phyloP scores from a whole-genome alignment of 2,329 filamentous ascomycete species.

The Blumeria graminis region DNA sequence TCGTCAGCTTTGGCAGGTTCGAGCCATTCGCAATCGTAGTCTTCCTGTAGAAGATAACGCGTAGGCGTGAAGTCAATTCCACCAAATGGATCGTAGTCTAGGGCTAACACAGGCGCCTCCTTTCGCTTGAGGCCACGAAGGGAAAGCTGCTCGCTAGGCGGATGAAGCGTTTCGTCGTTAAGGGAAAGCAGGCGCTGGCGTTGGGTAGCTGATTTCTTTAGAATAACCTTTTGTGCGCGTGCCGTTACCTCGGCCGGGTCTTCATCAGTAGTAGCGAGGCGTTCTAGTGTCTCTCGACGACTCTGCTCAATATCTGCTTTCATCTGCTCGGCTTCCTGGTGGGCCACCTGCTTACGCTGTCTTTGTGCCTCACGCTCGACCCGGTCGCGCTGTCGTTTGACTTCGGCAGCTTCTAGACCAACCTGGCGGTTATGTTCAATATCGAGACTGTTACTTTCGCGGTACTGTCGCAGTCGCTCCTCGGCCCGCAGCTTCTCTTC shows the following conservation, averaged over 20 bases:
- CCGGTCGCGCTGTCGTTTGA: constrained; percentile 27
- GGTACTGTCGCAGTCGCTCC: constrained; percentile 37
- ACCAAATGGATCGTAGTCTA: constrained; percentile 72
- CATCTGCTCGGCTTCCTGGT: constrained; percentile 47
- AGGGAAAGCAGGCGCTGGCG: constrained; percentile 17
- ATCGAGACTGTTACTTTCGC: constrained; percentile 43
- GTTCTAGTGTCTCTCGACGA: constrained; percentile 44
- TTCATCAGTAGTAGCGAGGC: constrained; percentile 35
- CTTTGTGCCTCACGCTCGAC: constrained; percentile 43
- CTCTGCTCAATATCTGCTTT: constrained; percentile 36
- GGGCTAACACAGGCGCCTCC: constrained; percentile 35
- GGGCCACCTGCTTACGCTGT: constrained; percentile 32
- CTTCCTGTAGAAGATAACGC: constrained; percentile 43
- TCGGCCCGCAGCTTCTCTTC: constrained; percentile 26
- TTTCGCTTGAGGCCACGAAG: constrained; percentile 61
- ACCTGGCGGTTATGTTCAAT: constrained; percentile 36
- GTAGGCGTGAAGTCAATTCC: constrained; percentile 44
- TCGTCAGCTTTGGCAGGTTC: constrained; percentile 40
- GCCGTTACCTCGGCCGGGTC: constrained; percentile 33
- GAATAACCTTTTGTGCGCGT: constrained; percentile 32
- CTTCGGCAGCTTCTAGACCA: constrained; percentile 30
- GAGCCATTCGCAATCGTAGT: constrained; percentile 55
- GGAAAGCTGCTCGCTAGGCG: constrained; percentile 20
- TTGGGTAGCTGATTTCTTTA: constrained; percentile 47
- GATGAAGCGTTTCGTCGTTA: constrained; percentile 6